phyloP scores from a whole-genome alignment of 805 yeast genomes.

The Zygoascus bituminiphila region DNA sequence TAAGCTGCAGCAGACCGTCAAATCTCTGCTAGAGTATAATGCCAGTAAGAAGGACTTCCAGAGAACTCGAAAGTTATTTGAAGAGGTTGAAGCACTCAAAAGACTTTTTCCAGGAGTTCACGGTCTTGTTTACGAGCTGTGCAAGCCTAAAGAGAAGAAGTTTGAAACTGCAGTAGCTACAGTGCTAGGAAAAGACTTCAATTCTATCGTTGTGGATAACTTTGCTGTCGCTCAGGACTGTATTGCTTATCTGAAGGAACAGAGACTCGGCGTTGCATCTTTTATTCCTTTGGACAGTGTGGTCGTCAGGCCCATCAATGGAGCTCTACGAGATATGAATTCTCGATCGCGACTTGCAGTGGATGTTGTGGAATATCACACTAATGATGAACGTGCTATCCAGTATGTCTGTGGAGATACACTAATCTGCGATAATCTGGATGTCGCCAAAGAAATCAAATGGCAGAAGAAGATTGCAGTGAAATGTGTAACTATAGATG shows the following conservation, averaged over 20 bases:
- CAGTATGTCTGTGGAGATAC: slow-evolving; percentile 74
- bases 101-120: slow-evolving; percentile 77
- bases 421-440: slow-evolving; percentile 63
- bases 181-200: slow-evolving; percentile 68
- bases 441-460: slow-evolving; percentile 59
- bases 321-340: slow-evolving; percentile 42
- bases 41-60: slow-evolving; percentile 71
- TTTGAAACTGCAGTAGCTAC: slow-evolving; percentile 70
- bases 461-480: slow-evolving; percentile 54
- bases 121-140: slow-evolving; percentile 73
- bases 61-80: slow-evolving; percentile 61
- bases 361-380: slow-evolving; percentile 66
- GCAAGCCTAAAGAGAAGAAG: slow-evolving; percentile 63
- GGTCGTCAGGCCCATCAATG: slow-evolving; percentile 44
- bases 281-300: slow-evolving; percentile 85
- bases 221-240: slow-evolving; percentile 63
- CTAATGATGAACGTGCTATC: slow-evolving; percentile 61
- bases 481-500: slow-evolving; percentile 74
- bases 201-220: slow-evolving; percentile 76
- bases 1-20: slow-evolving; percentile 50
- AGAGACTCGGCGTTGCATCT: slow-evolving; percentile 75
- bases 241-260: slow-evolving; percentile 72
- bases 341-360: slow-evolving; percentile 55
- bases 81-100: slow-evolving; percentile 59
- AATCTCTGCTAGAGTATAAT: slow-evolving; percentile 59